These are phyloP conservation scores for Epicoccum sorghinum DNA, from an alignment of 2,329 filamentous ascomycete species.

Conservation along the genomic window DNA sequence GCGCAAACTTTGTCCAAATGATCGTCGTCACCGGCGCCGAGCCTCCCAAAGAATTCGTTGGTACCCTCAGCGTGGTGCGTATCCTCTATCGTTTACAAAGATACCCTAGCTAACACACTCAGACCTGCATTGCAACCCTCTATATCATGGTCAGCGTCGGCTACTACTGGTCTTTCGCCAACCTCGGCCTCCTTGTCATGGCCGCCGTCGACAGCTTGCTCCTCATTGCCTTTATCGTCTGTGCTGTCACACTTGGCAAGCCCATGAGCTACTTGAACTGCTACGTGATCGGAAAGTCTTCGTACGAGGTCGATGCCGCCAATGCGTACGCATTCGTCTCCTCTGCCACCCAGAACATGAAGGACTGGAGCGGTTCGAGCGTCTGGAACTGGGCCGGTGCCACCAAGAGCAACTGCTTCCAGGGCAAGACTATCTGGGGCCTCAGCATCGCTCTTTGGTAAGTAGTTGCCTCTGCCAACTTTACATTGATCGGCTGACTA, in stretches of 20 bases:
- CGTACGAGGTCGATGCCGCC: conserved; percentile 51
- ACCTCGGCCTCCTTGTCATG: conserved; percentile 76
- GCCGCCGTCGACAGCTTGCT: conserved; percentile 70
- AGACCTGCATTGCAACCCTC: conserved; percentile 79
- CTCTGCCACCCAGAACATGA: conserved; percentile 59
- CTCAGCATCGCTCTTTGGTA: conserved; percentile 77
- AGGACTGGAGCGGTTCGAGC: conserved; percentile 53
- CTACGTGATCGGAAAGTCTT: conserved; percentile 58
- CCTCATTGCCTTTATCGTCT: conserved; percentile 77
- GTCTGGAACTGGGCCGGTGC: conserved; percentile 65
- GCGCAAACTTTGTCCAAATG: conserved; percentile 79
- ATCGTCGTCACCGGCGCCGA: conserved; percentile 71
- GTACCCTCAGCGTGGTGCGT: conserved; percentile 79
- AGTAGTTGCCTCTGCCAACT: conserved; percentile 29
- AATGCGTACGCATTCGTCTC: conserved; percentile 62
- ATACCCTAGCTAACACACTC: conserved; percentile 4
- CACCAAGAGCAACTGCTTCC: conserved; percentile 72
- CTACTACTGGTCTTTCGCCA: conserved; percentile 80
- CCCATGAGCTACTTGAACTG: conserved; percentile 82
- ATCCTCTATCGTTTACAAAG: not conserved
- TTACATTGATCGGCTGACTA: conserved; percentile 2
- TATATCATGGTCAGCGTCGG: conserved; percentile 74
- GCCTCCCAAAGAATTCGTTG: conserved; percentile 75
- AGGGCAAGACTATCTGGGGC: conserved; percentile 89
- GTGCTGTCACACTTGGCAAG: conserved; percentile 77